A percentile compares a stretch with the other conserved stretches of the same genome.
Conservation (phyloP, 495 filamentous ascomycete genomes). For the Aspergillus conjunctus region DNA sequence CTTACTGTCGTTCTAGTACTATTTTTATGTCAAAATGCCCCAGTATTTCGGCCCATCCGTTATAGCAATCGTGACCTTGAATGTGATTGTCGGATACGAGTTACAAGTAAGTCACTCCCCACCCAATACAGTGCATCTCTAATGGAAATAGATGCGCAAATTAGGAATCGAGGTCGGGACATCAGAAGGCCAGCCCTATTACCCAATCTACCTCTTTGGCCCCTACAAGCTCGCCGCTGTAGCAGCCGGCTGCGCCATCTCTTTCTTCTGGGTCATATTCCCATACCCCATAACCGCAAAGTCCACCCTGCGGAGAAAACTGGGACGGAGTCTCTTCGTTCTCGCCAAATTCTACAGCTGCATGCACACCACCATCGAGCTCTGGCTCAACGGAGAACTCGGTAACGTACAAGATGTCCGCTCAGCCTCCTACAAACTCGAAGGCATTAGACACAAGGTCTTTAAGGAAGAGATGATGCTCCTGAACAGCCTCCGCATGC, state of each 20-base stretch:
- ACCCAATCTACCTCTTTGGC: slow-evolving; percentile 66
- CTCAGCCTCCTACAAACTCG: slow-evolving; percentile 27
- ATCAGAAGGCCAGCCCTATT: slow-evolving; percentile 67
- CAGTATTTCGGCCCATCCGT: slow-evolving; percentile 61
- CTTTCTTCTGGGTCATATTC: slow-evolving; percentile 79
- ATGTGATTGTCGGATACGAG: slow-evolving; percentile 74
- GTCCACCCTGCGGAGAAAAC: slow-evolving; percentile 62
- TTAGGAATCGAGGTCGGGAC: slow-evolving; percentile 59
- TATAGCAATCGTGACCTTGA: slow-evolving; percentile 64
- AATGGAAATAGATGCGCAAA: slow-evolving; percentile 52
- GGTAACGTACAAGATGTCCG: slow-evolving; percentile 48
- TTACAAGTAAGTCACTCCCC: slow-evolving; percentile 56
- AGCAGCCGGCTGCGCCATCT: slow-evolving; percentile 66
- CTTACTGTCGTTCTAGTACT: slow-evolving; percentile 37
- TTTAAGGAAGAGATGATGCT: slow-evolving; percentile 42
- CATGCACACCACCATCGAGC: slow-evolving; percentile 64
- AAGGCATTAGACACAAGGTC: slow-evolving; percentile 29
- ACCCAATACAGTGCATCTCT: background rate
- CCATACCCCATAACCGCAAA: slow-evolving; percentile 73
- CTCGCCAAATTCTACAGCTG: slow-evolving; percentile 72
- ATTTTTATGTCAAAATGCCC: slow-evolving; percentile 67
- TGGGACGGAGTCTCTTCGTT: slow-evolving; percentile 68
- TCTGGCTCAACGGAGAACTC: slow-evolving; percentile 58
- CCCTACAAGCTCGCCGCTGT: slow-evolving; percentile 73
- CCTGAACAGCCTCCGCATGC: slow-evolving; percentile 33